These are phyloP conservation scores for Xylaria sp. DNA, from an alignment of 2,329 filamentous ascomycete species.

Conservation along the genomic window DNA sequence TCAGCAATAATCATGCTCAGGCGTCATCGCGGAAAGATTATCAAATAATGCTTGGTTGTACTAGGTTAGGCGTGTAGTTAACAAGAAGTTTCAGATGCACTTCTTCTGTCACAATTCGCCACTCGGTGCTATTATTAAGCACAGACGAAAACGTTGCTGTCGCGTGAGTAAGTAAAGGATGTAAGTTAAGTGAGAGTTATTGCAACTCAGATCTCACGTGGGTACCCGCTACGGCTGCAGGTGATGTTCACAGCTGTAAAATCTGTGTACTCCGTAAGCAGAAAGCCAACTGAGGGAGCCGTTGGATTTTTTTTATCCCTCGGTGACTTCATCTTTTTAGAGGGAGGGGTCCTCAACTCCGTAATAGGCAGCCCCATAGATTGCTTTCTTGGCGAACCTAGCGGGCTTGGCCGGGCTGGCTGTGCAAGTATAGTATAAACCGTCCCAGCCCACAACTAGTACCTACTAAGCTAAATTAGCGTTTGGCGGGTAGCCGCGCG, in stretches of 20 bases:
- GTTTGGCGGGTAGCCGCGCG: conserved; percentile 18
- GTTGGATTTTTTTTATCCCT: conserved; percentile 11
- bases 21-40: neutral
- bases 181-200: neutral
- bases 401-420: conserved; percentile 31
- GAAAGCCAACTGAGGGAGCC: conserved; percentile 31
- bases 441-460: neutral
- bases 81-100: neutral
- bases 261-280: conserved; percentile 24
- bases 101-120: neutral
- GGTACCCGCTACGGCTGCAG: neutral
- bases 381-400: conserved; percentile 33
- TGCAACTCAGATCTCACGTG: neutral
- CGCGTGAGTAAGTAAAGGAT: neutral
- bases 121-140: conserved; percentile 10
- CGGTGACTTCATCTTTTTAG: no score
- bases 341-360: conserved; percentile 24
- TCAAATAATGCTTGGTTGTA: neutral
- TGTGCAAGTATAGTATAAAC: conserved; percentile 25
- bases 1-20: conserved; percentile 7
- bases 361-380: conserved; percentile 23
- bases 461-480: neutral
- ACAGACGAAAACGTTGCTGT: conserved; percentile 9
- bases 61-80: conserved; percentile 4
- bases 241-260: conserved; percentile 7